phyloP scores from a whole-genome alignment of 768 basidiomycete species.

The Rhodocollybia butyracea region DNA sequence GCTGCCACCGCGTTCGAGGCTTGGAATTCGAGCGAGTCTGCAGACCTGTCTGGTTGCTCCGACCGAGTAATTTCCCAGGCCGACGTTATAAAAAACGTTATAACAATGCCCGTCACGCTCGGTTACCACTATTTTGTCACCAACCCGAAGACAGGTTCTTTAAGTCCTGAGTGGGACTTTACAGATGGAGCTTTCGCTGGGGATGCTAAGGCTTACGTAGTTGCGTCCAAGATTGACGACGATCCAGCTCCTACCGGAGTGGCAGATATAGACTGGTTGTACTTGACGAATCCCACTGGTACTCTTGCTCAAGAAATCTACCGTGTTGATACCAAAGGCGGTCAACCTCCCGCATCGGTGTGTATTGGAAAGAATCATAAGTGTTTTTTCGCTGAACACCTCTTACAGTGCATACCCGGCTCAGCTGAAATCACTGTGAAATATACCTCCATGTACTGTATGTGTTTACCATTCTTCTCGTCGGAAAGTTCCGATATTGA shows the following conservation, averaged over 20 bases:
- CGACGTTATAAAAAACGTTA: neutral
- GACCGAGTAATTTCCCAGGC: slow-evolving; percentile 1
- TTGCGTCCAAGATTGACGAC: slow-evolving; percentile 39
- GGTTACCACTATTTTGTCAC: slow-evolving; percentile 59
- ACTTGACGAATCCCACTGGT: slow-evolving; percentile 39
- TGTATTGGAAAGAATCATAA: slow-evolving; percentile 11
- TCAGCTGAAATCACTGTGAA: slow-evolving; percentile 41
- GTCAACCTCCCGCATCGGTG: slow-evolving; percentile 51
- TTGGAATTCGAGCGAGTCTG: slow-evolving; percentile 16
- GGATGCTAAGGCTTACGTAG: slow-evolving; percentile 42
- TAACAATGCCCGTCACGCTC: slow-evolving; percentile 12
- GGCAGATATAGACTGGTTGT: slow-evolving; percentile 54
- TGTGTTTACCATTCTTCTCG: slow-evolving; percentile 16
- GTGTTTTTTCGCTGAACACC: neutral
- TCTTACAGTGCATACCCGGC: slow-evolving; percentile 35
- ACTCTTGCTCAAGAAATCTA: slow-evolving; percentile 47
- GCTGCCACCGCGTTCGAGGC: slow-evolving; percentile 12
- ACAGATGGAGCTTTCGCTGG: slow-evolving; percentile 36
- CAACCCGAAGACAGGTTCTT: slow-evolving; percentile 36
- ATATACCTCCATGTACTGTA: slow-evolving; percentile 52
- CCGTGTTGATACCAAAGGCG: slow-evolving; percentile 49
- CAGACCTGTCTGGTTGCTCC: slow-evolving; percentile 9
- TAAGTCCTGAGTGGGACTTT: slow-evolving; percentile 57
- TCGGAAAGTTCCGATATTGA: too few species aligned
- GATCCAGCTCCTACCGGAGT: slow-evolving; percentile 38